Base-by-base conservation (phyloP, 805 yeast genomes). In the Wickerhamomyces kurtzmanii region DNA sequence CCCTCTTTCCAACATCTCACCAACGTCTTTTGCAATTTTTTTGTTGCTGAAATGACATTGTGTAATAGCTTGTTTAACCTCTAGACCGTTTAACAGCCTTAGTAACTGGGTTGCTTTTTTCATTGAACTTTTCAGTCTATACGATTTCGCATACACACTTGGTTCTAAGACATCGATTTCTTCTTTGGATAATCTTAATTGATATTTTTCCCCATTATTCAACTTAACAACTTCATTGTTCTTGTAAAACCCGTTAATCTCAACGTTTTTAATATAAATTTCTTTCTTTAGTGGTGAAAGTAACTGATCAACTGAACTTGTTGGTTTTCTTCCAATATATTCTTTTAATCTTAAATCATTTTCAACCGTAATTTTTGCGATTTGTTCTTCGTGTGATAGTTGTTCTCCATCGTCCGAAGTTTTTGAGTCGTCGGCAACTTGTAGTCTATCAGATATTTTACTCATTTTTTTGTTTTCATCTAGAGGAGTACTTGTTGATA, bases 11-110 rank as follows among this genome's bases (percentile, higher is more conserved):
- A 89, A 65, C 55, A 87, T 57, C 36, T 74, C 80, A 28, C 76
- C 87, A 31, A 86, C 66, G 38, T 86, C 94, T 31, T 77, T 67
- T 18, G 93, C 71, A 53, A 86, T 70, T 43, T 78, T 73, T 57
- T 84, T 85, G 26, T 75, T 68, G 50, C 75, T 73, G 62, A 89
- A 89, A 54, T 89, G 96, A 42, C 87, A 76, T 58, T 87, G 96
- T 22, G 89, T 84, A 41, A 89, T 80, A 29, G 96, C 97, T 23
- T 70, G 71, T 41, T 75, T 71, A 20, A 83, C 73, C 29, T 73
- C 68, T 55, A 81, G 57, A 19, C 78, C 78, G 32, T 83, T 69
- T 33, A 87, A 68, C 46, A 86, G 71, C 40, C 96, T 68, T 39
- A 83, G 63, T 27, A 85, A 80, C 22, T 75, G 62, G 8, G 84